Evolutionary conservation across 106 monocot genomes (phyloP).

Genomic region (Narthecium ossifragum): DNA sequence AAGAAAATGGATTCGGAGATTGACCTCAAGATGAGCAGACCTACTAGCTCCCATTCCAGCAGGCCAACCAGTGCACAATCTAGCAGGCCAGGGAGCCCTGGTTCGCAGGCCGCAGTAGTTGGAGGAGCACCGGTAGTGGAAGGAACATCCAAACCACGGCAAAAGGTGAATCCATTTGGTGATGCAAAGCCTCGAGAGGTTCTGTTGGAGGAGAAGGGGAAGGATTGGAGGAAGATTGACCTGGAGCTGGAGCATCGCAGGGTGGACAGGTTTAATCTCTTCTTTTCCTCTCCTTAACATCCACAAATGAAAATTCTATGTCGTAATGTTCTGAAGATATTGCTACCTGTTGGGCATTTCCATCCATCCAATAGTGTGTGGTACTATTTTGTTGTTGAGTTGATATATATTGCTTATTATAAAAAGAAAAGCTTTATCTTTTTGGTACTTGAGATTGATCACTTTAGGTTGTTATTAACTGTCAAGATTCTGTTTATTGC

Average conservation of each 20-base stretch:
- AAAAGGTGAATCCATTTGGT: conserved; percentile 90
- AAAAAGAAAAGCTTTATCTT: background rate
- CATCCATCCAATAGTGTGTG: background rate
- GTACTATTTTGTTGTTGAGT: background rate
- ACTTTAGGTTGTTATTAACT: too few relatives aligned
- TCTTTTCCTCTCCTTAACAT: background rate
- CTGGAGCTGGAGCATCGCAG: conserved; percentile 74
- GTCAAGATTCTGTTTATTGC: too few relatives aligned
- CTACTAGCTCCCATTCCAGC: conserved; percentile 78
- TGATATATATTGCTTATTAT: background rate
- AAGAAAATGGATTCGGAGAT: conserved; percentile 69
- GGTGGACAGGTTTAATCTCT: conserved; percentile 52
- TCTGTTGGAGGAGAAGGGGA: conserved; percentile 68
- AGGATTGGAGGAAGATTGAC: conserved; percentile 95
- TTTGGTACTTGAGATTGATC: too few relatives aligned
- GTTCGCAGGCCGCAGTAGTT: conserved; percentile 22
- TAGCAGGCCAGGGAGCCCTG: conserved; percentile 56
- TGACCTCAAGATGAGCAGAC: conserved; percentile 48
- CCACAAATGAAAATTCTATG: too few relatives aligned
- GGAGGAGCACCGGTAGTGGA: conserved; percentile 17
- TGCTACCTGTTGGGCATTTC: too few relatives aligned
- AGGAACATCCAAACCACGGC: conserved; percentile 23
- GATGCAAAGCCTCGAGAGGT: conserved; percentile 91
- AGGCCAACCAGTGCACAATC: conserved; percentile 88
- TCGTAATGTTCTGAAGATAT: too few relatives aligned